Percentiles rank a stretch among this genome's conserved stretches.
Evolutionary conservation across 257 asterid genomes (phyloP).

Genomic region (Verbena officinalis): DNA sequence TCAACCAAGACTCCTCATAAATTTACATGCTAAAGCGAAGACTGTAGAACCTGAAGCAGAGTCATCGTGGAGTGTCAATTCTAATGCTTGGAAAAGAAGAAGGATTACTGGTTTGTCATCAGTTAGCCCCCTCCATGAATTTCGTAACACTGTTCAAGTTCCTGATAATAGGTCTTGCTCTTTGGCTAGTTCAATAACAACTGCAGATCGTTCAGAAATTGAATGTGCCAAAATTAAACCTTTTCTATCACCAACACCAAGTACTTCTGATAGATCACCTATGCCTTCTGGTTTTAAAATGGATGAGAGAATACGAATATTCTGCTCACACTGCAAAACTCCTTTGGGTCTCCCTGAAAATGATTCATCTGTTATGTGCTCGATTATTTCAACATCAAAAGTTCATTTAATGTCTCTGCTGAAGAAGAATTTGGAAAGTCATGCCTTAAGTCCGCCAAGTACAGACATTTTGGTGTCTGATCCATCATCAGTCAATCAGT

Average conservation of each 20-base stretch:
- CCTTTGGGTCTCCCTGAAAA: slow-evolving; percentile 76
- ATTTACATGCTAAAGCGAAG: slow-evolving; percentile 34
- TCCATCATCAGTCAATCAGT: slow-evolving; percentile 51
- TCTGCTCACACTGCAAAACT: slow-evolving; percentile 62
- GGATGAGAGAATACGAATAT: slow-evolving; percentile 56
- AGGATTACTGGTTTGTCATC: slow-evolving; percentile 48
- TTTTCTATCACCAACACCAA: slow-evolving; percentile 28
- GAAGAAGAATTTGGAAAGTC: slow-evolving; percentile 40
- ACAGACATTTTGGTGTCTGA: slow-evolving; percentile 65
- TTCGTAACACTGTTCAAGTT: slow-evolving; percentile 42
- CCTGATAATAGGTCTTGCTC: slow-evolving; percentile 48
- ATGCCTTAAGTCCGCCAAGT: slow-evolving; percentile 40
- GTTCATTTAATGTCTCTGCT: slow-evolving; percentile 60
- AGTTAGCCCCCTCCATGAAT: slow-evolving; percentile 41
- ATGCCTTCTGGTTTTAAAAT: slow-evolving; percentile 39
- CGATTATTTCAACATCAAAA: slow-evolving; percentile 64
- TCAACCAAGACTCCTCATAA: slow-evolving; percentile 38
- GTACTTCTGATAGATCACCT: slow-evolving; percentile 38
- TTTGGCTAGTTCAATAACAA: slow-evolving; percentile 48
- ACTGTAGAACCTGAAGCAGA: slow-evolving; percentile 48
- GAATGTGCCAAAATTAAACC: slow-evolving; percentile 30
- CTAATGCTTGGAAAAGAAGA: slow-evolving; percentile 63
- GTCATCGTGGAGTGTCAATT: slow-evolving; percentile 76
- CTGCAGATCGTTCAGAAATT: slow-evolving; percentile 39
- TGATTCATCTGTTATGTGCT: slow-evolving; percentile 48